Conservation (phyloP, 139 green algal genomes). For the Micromonas commoda region DNA sequence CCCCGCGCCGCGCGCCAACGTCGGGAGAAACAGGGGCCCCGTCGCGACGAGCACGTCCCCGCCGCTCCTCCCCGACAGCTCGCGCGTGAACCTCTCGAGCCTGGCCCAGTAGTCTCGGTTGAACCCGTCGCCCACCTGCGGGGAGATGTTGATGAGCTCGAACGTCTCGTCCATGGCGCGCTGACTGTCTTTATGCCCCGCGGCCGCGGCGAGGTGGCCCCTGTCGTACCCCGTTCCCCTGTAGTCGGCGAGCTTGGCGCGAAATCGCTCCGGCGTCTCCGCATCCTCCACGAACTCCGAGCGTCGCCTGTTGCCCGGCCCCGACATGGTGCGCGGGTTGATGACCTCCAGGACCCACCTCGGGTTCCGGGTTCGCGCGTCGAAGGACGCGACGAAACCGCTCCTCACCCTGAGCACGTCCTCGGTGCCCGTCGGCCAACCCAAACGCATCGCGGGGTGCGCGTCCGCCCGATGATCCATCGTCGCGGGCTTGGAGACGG, state of each 20-base stretch:
- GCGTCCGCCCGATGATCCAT: too few species aligned
- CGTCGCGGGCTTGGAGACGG: too few species aligned
- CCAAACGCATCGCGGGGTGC: too few species aligned
- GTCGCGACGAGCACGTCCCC: slow-evolving; percentile 48
- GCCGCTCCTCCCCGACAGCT: slow-evolving; percentile 42
- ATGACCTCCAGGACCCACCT: slow-evolving; percentile 28
- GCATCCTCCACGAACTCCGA: not conserved
- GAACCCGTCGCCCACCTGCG: slow-evolving; percentile 72
- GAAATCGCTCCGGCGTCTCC: slow-evolving; percentile 39
- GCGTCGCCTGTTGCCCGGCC: not conserved
- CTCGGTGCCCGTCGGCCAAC: too few species aligned
- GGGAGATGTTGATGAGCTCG: slow-evolving; percentile 59
- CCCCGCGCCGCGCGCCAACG: slow-evolving; percentile 43
- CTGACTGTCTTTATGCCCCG: slow-evolving; percentile 70
- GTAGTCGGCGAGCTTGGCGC: slow-evolving; percentile 64
- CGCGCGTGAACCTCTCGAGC: slow-evolving; percentile 80
- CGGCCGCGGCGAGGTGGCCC: slow-evolving; percentile 81
- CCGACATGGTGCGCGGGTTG: not conserved
- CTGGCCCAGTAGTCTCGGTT: slow-evolving; percentile 92
- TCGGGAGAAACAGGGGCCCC: slow-evolving; percentile 72
- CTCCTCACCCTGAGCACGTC: too few species aligned
- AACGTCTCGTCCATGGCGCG: slow-evolving; percentile 84
- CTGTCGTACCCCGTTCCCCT: slow-evolving; percentile 74
- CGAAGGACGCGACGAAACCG: too few species aligned
- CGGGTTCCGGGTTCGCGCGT: slow-evolving; percentile 23